Conservation (phyloP, 2,329 filamentous ascomycete genomes). For the Colletotrichum lentis region DNA sequence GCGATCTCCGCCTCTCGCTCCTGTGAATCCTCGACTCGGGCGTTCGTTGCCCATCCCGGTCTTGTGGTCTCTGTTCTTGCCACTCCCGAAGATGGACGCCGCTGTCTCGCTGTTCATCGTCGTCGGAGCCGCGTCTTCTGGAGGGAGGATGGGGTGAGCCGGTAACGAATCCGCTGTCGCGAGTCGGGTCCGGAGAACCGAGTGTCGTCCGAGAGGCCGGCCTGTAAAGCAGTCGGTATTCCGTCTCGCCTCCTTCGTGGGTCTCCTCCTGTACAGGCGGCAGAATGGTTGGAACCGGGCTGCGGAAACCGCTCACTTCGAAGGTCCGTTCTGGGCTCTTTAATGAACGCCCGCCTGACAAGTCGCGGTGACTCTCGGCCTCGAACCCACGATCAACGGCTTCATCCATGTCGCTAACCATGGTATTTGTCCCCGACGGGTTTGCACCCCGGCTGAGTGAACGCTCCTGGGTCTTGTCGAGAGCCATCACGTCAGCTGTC, state of each 20-base stretch:
- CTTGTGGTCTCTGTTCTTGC: conserved; percentile 45
- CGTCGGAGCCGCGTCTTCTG: conserved; percentile 46
- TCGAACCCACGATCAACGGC: conserved; percentile 40
- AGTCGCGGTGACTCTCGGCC: conserved; percentile 44
- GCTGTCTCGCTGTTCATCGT: conserved; percentile 60
- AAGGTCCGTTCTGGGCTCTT: conserved; percentile 25
- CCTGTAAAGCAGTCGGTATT: conserved; percentile 34
- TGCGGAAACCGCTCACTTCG: conserved; percentile 49
- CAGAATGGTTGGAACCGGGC: conserved; percentile 55
- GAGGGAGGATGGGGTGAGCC: conserved; percentile 55
- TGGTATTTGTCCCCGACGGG: conserved; percentile 15
- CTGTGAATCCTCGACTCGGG: conserved; percentile 30
- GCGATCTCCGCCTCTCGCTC: conserved; percentile 39
- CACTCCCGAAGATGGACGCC: conserved; percentile 63
- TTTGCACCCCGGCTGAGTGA: conserved; percentile 6
- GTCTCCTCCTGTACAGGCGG: conserved; percentile 62
- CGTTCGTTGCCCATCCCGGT: conserved; percentile 39
- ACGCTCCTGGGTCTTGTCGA: not conserved
- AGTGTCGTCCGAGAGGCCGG: conserved; percentile 36
- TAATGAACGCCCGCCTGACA: conserved; percentile 36
- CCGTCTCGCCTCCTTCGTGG: conserved; percentile 55
- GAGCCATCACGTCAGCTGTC: not conserved
- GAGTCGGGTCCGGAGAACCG: conserved; percentile 50
- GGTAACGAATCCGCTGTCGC: conserved; percentile 60
- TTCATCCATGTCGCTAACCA: conserved; percentile 36